A percentile compares a stretch with the other conserved stretches of the same genome.
phyloP scores from a whole-genome alignment of 2,329 filamentous ascomycete genomes.

The Grosmannia huntii region DNA sequence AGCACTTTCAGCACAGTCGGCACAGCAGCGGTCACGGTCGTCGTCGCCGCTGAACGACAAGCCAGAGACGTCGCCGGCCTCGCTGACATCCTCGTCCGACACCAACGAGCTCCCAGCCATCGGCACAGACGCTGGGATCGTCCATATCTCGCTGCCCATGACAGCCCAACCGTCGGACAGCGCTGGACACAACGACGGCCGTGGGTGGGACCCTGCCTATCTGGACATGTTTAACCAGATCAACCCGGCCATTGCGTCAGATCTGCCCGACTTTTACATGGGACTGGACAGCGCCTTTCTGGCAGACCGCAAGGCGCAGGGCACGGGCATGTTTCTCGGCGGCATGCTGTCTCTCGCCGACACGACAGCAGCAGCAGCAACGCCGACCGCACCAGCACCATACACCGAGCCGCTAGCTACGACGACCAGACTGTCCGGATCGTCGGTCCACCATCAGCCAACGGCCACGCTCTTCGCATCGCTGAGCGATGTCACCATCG shows the following conservation, averaged over 20 bases:
- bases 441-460: neutral
- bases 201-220: slow-evolving; percentile 1
- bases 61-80: neutral
- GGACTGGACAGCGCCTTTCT: slow-evolving; percentile 15
- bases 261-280: slow-evolving; percentile 10
- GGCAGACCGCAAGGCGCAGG: neutral
- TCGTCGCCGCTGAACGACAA: neutral
- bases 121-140: too few species aligned
- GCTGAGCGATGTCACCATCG: neutral
- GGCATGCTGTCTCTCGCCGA: neutral
- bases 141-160: neutral
- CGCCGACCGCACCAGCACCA: neutral
- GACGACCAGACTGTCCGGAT: neutral
- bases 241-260: neutral
- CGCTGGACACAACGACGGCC: neutral
- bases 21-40: neutral
- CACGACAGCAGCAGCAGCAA: neutral
- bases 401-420: neutral
- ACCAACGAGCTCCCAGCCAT: neutral
- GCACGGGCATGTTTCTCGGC: neutral
- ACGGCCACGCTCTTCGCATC: neutral
- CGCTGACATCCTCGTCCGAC: neutral
- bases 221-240: slow-evolving; percentile 7
- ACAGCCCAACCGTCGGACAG: neutral
- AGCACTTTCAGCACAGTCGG: neutral